These are phyloP conservation scores for Primulina eburnea DNA, from an alignment of 257 asterid species.

Conservation along the genomic window DNA sequence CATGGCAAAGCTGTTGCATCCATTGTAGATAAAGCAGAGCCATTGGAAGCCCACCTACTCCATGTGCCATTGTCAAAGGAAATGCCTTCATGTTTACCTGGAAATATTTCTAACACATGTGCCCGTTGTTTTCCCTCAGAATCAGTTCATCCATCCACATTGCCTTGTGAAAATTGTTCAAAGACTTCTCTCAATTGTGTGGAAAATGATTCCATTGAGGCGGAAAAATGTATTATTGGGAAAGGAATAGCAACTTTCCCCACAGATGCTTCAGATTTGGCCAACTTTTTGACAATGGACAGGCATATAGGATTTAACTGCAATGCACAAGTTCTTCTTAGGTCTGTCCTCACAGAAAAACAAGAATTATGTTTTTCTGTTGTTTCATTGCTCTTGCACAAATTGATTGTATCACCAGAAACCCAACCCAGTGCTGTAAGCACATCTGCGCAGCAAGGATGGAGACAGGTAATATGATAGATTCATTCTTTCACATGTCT, in stretches of 20 bases:
- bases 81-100: conserved; percentile 47
- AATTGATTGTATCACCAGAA: conserved; percentile 91
- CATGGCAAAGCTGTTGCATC: conserved; percentile 93
- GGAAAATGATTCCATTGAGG: conserved; percentile 36
- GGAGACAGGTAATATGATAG: conserved; percentile 83
- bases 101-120: conserved; percentile 47
- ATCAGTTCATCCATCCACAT: conserved; percentile 47
- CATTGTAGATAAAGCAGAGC: conserved; percentile 90
- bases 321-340: conserved; percentile 72
- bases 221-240: conserved; percentile 42
- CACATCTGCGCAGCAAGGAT: conserved; percentile 98
- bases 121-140: conserved; percentile 47
- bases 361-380: conserved; percentile 94
- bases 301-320: conserved; percentile 85
- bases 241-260: conserved; percentile 67
- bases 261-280: conserved; percentile 85
- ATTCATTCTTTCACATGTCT: conserved; percentile 4
- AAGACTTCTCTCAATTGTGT: conserved; percentile 35
- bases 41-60: conserved; percentile 80
- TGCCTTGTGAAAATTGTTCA: conserved; percentile 39
- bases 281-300: conserved; percentile 89
- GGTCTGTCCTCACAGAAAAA: conserved; percentile 75
- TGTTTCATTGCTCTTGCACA: conserved; percentile 97
- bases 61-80: conserved; percentile 54
- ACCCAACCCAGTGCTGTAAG: conserved; percentile 89